Conservation (phyloP, 805 yeast species). For the Nakazawaea sp. region DNA sequence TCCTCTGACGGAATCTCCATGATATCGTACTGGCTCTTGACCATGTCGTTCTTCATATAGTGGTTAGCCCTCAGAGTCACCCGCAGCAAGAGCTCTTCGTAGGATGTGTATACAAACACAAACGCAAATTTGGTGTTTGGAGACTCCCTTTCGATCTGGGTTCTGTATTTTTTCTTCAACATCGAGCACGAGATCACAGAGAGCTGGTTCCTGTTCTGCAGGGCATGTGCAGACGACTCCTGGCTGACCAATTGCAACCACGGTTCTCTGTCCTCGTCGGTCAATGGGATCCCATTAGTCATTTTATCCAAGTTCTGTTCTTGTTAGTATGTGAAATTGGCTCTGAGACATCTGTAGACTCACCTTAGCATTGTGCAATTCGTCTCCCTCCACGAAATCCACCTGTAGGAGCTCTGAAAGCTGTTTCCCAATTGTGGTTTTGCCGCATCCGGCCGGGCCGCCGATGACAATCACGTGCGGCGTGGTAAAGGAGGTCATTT, state of each 20-base stretch:
- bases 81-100: constrained; percentile 53
- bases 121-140: constrained; percentile 33
- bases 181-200: constrained; percentile 80
- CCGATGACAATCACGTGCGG: constrained; percentile 49
- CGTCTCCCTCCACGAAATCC: constrained; percentile 81
- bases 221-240: constrained; percentile 31
- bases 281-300: constrained; percentile 72
- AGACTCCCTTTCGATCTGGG: constrained; percentile 39
- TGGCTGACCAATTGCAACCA: constrained; percentile 62
- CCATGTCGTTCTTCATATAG: constrained; percentile 84
- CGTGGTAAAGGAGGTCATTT: too few relatives aligned
- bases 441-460: constrained; percentile 97
- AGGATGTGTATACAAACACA: constrained; percentile 61
- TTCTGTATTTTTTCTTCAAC: constrained; percentile 69
- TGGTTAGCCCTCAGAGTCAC: constrained; percentile 65
- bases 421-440: constrained; percentile 64
- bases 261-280: constrained; percentile 88
- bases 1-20: constrained; percentile 60
- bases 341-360: background rate
- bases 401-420: constrained; percentile 40
- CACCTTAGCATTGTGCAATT: constrained; percentile 49
- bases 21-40: constrained; percentile 66
- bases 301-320: constrained; percentile 66
- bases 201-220: constrained; percentile 16
- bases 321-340: constrained; percentile 2